Conservation (phyloP, 345 rosid genomes). For the Moricandia moricandioides region DNA sequence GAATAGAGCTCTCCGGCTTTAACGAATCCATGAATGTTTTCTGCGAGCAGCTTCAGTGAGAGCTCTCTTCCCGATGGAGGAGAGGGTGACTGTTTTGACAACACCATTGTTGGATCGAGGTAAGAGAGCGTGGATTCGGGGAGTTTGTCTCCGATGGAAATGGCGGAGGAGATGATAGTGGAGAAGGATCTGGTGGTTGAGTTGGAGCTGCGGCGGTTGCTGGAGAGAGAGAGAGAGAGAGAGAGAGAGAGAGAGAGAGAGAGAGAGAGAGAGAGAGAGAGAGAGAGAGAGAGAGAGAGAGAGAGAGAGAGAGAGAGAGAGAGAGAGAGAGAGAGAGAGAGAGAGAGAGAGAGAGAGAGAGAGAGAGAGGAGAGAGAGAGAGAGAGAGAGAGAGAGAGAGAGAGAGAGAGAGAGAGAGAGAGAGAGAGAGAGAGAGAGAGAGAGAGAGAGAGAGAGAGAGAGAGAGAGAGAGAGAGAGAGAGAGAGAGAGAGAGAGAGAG, state of each 20-base stretch:
- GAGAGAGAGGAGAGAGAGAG: background rate
- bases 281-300: background rate
- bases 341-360: background rate
- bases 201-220: background rate
- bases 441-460: background rate
- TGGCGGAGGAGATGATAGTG: conserved; percentile 41
- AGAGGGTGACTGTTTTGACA: too few relatives aligned
- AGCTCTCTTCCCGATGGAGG: conserved; percentile 18
- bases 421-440: background rate
- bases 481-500: background rate
- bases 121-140: background rate
- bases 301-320: background rate
- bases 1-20: background rate
- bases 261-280: background rate
- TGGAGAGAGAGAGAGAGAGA: background rate
- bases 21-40: background rate
- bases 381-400: background rate
- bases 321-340: background rate
- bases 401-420: background rate
- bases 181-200: background rate
- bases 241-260: background rate
- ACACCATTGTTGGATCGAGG: background rate
- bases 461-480: background rate
- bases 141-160: conserved; percentile 59
- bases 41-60: background rate